A percentile compares a stretch with the other conserved stretches of the same genome.
Conservation (phyloP, 441 rosid species). For the Flueggea neowawraea region DNA sequence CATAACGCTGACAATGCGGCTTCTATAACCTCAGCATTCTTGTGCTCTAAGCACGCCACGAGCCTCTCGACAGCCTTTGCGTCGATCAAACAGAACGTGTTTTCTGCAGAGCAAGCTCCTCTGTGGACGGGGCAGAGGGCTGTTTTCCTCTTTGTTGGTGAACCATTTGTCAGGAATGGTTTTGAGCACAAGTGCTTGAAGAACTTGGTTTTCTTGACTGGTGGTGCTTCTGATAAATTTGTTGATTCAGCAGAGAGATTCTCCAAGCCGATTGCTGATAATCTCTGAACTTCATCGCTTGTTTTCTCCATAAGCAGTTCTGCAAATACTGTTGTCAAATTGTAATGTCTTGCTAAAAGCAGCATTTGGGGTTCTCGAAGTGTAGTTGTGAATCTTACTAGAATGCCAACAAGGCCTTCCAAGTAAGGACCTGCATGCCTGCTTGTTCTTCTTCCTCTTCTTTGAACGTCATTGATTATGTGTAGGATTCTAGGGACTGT, state of each 20-base stretch:
- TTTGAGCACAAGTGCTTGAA: slow-evolving; percentile 39
- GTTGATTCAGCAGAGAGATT: slow-evolving; percentile 72
- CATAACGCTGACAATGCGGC: slow-evolving; percentile 79
- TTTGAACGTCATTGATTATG: slow-evolving; percentile 51
- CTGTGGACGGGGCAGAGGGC: slow-evolving; percentile 66
- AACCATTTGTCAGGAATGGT: slow-evolving; percentile 39
- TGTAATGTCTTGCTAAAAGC: slow-evolving; percentile 60
- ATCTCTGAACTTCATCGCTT: slow-evolving; percentile 78
- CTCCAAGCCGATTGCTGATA: slow-evolving; percentile 83
- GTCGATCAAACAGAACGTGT: slow-evolving; percentile 83
- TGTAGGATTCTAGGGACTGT: slow-evolving; percentile 53
- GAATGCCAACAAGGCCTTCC: slow-evolving; percentile 79
- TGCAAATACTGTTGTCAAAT: slow-evolving; percentile 66
- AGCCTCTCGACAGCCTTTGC: slow-evolving; percentile 78
- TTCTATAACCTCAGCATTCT: slow-evolving; percentile 70
- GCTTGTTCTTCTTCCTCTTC: slow-evolving; percentile 55
- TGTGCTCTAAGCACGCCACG: slow-evolving; percentile 71
- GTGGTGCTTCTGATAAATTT: slow-evolving; percentile 53
- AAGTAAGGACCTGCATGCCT: slow-evolving; percentile 64
- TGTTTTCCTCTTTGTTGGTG: slow-evolving; percentile 40
- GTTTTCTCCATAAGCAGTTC: slow-evolving; percentile 75
- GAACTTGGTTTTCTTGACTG: slow-evolving; percentile 37
- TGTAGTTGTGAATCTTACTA: slow-evolving; percentile 88
- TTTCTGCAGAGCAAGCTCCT: slow-evolving; percentile 79
- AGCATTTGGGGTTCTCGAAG: slow-evolving; percentile 67